These are phyloP conservation scores for Tylopilus sp. DNA, from an alignment of 1,284 basidiomycete species.

Conservation along the genomic window DNA sequence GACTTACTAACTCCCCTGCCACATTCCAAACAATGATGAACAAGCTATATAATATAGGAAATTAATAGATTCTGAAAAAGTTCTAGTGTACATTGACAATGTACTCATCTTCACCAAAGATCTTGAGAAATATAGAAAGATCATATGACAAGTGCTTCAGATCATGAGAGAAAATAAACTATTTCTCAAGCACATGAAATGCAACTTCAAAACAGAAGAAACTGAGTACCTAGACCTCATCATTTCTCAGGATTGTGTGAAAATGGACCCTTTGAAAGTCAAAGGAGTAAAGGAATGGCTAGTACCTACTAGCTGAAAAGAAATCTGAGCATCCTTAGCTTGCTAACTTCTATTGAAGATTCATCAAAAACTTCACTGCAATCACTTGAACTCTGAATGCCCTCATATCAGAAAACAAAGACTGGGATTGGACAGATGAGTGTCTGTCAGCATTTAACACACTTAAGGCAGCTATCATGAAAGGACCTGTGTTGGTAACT, in stretches of 20 bases:
- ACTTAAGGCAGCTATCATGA: neutral
- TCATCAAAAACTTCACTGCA: constrained; percentile 51
- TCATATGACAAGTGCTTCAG: neutral
- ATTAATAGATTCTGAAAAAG: neutral
- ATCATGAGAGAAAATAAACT: neutral
- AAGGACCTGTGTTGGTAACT: neutral
- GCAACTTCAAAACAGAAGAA: neutral
- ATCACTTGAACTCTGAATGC: constrained; percentile 44
- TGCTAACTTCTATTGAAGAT: constrained; percentile 46
- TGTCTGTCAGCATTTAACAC: neutral
- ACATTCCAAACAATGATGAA: constrained; percentile 17
- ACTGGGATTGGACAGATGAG: neutral
- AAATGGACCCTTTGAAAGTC: neutral
- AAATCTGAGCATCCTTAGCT: constrained; percentile 48
- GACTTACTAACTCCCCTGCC: accelerated
- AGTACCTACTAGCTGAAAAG: constrained; percentile 17
- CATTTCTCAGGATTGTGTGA: too few relatives aligned
- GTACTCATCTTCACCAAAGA: neutral
- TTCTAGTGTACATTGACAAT: constrained; percentile 1
- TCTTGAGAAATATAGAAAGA: too few relatives aligned
- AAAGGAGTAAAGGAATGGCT: too few relatives aligned
- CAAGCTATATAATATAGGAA: neutral
- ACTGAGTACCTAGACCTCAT: constrained; percentile 12
- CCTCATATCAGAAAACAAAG: constrained; percentile 25
- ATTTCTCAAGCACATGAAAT: neutral